Percentiles rank a stretch among this genome's conserved stretches.
Conservation (phyloP, 2,329 filamentous ascomycete species). For the Bipolaris cookei region DNA sequence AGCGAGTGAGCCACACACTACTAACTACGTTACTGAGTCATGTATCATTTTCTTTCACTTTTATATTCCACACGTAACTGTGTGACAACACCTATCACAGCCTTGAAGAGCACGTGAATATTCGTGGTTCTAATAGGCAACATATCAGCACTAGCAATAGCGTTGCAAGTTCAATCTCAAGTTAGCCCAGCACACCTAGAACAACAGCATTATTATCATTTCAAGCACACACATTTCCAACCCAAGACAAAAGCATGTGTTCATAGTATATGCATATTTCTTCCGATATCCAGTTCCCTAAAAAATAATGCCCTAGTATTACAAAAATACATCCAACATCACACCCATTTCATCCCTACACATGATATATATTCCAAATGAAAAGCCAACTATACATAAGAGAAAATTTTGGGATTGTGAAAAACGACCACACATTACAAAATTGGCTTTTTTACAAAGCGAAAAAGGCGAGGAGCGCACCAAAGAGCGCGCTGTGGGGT, state of each 20-base stretch:
- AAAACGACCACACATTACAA: background rate
- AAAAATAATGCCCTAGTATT: background rate
- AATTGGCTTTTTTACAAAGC: conserved; percentile 32
- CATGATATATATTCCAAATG: background rate
- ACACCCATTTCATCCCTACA: background rate
- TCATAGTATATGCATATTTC: background rate
- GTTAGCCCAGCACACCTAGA: no score
- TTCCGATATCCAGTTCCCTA: background rate
- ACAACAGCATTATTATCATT: background rate
- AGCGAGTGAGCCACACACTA: no score
- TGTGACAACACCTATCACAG: no score
- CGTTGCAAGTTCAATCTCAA: no score
- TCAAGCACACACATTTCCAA: background rate
- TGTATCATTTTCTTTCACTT: no score
- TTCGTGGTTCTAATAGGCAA: no score
- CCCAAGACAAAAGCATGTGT: background rate
- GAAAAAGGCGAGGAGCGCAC: conserved; percentile 42
- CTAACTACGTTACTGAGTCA: no score
- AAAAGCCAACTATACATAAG: conserved; percentile 2
- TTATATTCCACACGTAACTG: no score
- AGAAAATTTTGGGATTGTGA: background rate
- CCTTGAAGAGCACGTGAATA: no score
- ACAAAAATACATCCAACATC: background rate
- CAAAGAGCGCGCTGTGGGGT: conserved; percentile 33
- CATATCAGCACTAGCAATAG: no score